Evolutionary conservation across 2,329 filamentous ascomycete species (phyloP).

Genomic region (Chaetomium sp.): DNA sequence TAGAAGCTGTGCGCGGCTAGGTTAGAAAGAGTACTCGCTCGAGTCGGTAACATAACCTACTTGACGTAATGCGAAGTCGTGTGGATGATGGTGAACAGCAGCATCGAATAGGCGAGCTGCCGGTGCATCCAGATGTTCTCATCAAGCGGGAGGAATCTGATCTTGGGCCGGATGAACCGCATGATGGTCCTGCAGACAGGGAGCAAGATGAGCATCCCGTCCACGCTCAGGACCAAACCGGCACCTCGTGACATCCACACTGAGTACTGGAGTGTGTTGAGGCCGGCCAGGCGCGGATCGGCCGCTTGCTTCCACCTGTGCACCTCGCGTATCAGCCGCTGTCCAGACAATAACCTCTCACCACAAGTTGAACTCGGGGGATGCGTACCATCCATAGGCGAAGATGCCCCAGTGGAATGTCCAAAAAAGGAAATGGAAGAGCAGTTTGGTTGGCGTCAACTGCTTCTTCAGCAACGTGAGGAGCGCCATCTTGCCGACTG

Average conservation of each 20-base stretch:
- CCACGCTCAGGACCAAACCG: constrained; percentile 79
- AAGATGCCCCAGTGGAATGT: constrained; percentile 77
- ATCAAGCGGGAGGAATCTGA: constrained; percentile 88
- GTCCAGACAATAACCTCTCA: background rate
- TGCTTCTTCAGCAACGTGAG: constrained; percentile 59
- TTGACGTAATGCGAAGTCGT: constrained; percentile 89
- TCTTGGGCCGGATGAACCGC: constrained; percentile 79
- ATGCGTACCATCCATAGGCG: constrained; percentile 76
- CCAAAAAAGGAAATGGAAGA: constrained; percentile 84
- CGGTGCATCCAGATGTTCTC: constrained; percentile 97
- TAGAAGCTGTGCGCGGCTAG: constrained; percentile 69
- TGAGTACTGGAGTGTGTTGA: constrained; percentile 83
- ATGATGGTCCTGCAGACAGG: constrained; percentile 94
- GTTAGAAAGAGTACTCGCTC: background rate
- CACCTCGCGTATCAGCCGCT: constrained; percentile 32
- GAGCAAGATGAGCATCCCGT: constrained; percentile 83
- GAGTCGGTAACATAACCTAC: constrained; percentile 11
- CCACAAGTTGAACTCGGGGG: background rate
- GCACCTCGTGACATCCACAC: constrained; percentile 97
- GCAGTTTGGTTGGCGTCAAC: constrained; percentile 68
- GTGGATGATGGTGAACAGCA: constrained; percentile 80
- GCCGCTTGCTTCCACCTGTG: constrained; percentile 74
- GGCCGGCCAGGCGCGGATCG: constrained; percentile 68
- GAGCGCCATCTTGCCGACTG: constrained; percentile 46
- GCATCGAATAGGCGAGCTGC: constrained; percentile 86